Percentiles rank a stretch among this genome's conserved stretches.
These are phyloP conservation scores for Diaporthe australafricana DNA, from an alignment of 2,329 filamentous ascomycete species.

Conservation along the genomic window DNA sequence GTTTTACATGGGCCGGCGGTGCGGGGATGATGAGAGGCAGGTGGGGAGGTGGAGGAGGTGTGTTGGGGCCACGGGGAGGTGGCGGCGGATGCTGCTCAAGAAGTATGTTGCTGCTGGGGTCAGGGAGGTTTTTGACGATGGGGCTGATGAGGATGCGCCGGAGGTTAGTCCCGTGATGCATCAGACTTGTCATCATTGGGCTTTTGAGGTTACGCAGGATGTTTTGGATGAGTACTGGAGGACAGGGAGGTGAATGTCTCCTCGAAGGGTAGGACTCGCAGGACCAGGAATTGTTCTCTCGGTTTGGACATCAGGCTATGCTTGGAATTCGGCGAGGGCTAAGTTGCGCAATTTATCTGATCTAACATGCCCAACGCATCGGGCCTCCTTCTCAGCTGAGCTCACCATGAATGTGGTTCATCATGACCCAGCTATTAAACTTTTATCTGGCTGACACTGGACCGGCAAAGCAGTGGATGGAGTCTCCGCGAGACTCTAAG, in stretches of 20 bases:
- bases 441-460: no score
- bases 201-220: slow-evolving; percentile 62
- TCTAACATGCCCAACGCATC: no score
- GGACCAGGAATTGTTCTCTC: no score
- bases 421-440: no score
- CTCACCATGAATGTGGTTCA: no score
- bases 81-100: slow-evolving; percentile 62
- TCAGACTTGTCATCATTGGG: slow-evolving; percentile 69
- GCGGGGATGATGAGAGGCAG: slow-evolving; percentile 64
- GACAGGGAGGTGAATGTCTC: slow-evolving; percentile 39
- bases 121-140: slow-evolving; percentile 57
- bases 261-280: no score
- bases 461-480: no score
- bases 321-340: no score
- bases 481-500: no score
- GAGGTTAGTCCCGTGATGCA: slow-evolving; percentile 67
- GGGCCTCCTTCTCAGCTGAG: no score
- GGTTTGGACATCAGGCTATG: no score
- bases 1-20: slow-evolving; percentile 62
- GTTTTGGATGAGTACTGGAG: slow-evolving; percentile 61
- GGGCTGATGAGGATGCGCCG: slow-evolving; percentile 51
- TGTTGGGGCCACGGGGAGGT: slow-evolving; percentile 62
- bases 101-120: slow-evolving; percentile 59
- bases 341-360: no score
- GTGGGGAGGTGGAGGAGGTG: slow-evolving; percentile 63